Percentiles rank a stretch among this genome's conserved stretches.
phyloP scores from a whole-genome alignment of 73 alveolate genomes.

The Blepharisma japonicum region DNA sequence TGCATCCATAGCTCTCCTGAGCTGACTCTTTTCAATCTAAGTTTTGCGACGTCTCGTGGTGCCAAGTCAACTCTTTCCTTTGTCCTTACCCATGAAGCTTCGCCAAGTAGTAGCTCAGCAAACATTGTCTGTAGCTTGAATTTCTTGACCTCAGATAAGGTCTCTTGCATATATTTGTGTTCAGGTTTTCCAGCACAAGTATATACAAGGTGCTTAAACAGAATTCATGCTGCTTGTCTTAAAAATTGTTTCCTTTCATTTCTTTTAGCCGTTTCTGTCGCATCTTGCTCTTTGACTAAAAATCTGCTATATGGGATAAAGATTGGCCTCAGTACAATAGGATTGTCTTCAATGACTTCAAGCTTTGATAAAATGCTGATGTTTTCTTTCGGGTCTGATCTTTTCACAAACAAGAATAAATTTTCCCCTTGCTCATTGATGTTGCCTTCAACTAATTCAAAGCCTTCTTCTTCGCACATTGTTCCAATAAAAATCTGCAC shows the following conservation, averaged over 20 bases:
- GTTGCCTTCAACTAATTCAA: conserved; percentile 1
- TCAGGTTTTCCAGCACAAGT: conserved; percentile 29
- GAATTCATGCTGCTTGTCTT: conserved; percentile 14
- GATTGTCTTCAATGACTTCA: conserved; percentile 24
- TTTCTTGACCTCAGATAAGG: neutral
- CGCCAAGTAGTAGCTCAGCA: conserved; percentile 17
- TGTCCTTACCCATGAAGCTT: conserved; percentile 14
- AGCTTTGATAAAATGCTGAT: neutral
- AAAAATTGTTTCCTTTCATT: conserved; percentile 1
- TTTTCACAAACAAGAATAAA: neutral
- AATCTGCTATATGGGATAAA: neutral
- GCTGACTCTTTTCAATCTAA: neutral
- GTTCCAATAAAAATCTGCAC: neutral
- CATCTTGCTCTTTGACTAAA: conserved; percentile 12
- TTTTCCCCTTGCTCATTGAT: conserved; percentile 23
- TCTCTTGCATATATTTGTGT: neutral
- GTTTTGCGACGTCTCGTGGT: conserved; percentile 7
- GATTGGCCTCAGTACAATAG: conserved; percentile 16
- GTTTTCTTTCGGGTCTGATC: conserved; percentile 2
- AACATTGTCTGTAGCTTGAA: conserved; percentile 15
- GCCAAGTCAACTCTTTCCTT: conserved; percentile 22
- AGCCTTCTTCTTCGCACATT: conserved; percentile 14
- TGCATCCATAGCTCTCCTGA: conserved; percentile 24
- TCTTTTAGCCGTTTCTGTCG: neutral
- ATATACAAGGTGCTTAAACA: conserved; percentile 12